A percentile compares a stretch with the other conserved stretches of the same genome.
phyloP scores from a whole-genome alignment of 176 grass and related monocot genomes.

The Tuctoria greenei region DNA sequence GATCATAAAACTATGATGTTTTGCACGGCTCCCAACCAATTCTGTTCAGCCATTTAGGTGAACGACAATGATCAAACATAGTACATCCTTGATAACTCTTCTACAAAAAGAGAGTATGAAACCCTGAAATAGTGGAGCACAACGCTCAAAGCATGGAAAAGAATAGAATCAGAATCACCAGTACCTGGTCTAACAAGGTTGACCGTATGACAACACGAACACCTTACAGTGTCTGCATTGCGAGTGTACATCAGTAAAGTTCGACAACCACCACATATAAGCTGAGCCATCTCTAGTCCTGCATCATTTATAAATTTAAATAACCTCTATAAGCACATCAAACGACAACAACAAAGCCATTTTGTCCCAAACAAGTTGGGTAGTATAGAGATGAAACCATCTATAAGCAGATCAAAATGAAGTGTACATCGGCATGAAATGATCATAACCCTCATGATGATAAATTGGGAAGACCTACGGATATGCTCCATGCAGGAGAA shows the following conservation, averaged over 20 bases:
- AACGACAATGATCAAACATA: not conserved
- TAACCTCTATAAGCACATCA: slow-evolving; percentile 23
- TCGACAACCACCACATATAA: slow-evolving; percentile 80
- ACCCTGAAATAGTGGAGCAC: not conserved
- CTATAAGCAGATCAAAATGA: slow-evolving; percentile 22
- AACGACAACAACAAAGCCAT: not conserved
- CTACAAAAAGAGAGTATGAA: not conserved
- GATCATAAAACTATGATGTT: not conserved
- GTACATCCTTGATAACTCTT: not conserved
- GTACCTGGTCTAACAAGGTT: slow-evolving; percentile 82
- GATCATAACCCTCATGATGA: not conserved
- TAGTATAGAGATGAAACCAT: not conserved
- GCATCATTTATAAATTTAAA: slow-evolving; percentile 26
- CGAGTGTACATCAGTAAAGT: slow-evolving; percentile 85
- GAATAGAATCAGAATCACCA: not conserved
- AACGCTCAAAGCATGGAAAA: not conserved
- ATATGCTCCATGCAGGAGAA: no score
- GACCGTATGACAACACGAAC: slow-evolving; percentile 84
- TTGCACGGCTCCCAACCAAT: not conserved
- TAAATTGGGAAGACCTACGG: no score
- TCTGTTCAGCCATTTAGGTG: not conserved
- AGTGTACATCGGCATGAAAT: not conserved
- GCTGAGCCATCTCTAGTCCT: slow-evolving; percentile 81
- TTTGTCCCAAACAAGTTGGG: no score
- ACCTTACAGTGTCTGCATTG: slow-evolving; percentile 74